Evolutionary conservation across 345 rosid genomes (phyloP), one percentile per base, ranked within the genome.

Genomic region (Luvunga scandens): DNA sequence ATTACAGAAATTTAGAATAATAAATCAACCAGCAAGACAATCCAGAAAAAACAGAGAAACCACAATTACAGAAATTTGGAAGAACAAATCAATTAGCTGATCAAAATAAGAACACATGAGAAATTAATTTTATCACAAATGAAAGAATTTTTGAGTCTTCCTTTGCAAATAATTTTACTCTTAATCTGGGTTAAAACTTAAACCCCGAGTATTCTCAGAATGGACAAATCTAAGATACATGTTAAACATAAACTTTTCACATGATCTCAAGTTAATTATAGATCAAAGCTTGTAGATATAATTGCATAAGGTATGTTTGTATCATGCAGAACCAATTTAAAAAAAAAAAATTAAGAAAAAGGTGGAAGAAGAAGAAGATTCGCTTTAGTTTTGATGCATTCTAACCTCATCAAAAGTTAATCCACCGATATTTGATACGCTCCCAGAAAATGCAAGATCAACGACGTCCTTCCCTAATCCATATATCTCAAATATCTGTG

Each of bases 401-500:
- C 85, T 74, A 82, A 94, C 99, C 97, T 96, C 99, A 76, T 96
- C 95, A 78, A 92, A 84, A 77, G 97, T 94, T 83, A 91, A 85
- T 81, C 99, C 99, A 73, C 97, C 95, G 73, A 96, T 89, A 39
- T 83, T 89, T 62, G 97, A 96, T 57, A 88, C 90, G 85, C 98
- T 96, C 62, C 98, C 99, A 62, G 89, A 84, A 82, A 96, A 96
- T 73, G 97, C 90, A 78, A 92, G 79, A 86, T 94, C 92, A 75
- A 96, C 94, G 71, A 94, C 86, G 25, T 94, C 99, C 81, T 88
- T 61, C 53, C 98, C 97, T 71, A 96, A 85, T 79, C 99, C 99
- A 85, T 96, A 96, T 80, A 96, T 82, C 91, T 96, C 99, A 87
- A 96, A 94, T 80, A 96, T 94, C 87, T 96, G 99, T 75, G 99